phyloP scores from a whole-genome alignment of 495 filamentous ascomycete genomes.

The Talaromyces borbonicus region DNA sequence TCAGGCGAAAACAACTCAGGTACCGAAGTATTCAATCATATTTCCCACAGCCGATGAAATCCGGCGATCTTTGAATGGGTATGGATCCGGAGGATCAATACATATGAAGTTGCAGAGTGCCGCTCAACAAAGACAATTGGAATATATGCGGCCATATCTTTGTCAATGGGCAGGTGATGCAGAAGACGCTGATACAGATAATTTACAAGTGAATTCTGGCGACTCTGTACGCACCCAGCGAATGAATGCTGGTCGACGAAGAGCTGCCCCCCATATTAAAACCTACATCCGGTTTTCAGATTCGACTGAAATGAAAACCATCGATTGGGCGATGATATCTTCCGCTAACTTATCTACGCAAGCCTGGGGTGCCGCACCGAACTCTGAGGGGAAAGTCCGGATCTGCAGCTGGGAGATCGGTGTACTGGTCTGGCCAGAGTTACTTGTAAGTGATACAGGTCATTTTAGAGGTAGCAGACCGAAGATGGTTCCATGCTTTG shows the following conservation, averaged over 20 bases:
- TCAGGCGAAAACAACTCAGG: conserved; percentile 8
- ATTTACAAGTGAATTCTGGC: neutral
- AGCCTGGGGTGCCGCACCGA: conserved; percentile 67
- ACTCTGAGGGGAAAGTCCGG: conserved; percentile 46
- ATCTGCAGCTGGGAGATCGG: conserved; percentile 81
- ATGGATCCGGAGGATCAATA: conserved; percentile 67
- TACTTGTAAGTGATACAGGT: conserved; percentile 37
- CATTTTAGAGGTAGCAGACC: conserved; percentile 12
- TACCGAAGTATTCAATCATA: conserved; percentile 50
- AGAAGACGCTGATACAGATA: neutral
- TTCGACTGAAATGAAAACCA: conserved; percentile 27
- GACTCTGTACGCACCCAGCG: conserved; percentile 1
- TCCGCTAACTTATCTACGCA: conserved; percentile 84
- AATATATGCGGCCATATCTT: conserved; percentile 60
- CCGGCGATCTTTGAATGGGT: conserved; percentile 69
- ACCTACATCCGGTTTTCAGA: conserved; percentile 70
- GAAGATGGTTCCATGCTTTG: conserved; percentile 62
- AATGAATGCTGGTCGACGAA: conserved; percentile 50
- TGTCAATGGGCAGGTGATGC: conserved; percentile 57
- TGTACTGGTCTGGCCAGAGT: conserved; percentile 71
- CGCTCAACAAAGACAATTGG: conserved; percentile 63
- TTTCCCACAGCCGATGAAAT: conserved; percentile 78
- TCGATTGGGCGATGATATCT: conserved; percentile 82
- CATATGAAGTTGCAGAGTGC: conserved; percentile 65
- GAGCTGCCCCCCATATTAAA: conserved; percentile 87